Evolutionary conservation across 352 stramenopile species (phyloP).

Genomic region (Globisporangium solare): DNA sequence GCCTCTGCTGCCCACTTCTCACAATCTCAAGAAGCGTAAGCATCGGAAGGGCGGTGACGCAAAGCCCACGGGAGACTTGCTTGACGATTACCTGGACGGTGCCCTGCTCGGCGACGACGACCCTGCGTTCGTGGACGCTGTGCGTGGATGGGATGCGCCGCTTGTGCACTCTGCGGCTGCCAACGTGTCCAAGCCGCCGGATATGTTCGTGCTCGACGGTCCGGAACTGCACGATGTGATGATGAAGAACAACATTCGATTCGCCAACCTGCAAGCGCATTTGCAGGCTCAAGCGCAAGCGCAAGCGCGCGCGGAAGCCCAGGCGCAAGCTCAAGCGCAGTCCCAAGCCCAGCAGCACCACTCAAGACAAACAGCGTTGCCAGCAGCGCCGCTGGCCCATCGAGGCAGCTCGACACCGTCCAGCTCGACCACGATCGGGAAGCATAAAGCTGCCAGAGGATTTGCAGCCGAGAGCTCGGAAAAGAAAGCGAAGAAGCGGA

Average conservation of each 20-base stretch:
- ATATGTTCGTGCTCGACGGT: neutral
- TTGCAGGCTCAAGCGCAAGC: neutral
- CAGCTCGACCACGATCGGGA: too few relatives aligned
- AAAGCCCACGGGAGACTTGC: slow-evolving; percentile 12
- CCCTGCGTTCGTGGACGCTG: slow-evolving; percentile 28
- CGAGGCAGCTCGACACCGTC: too few relatives aligned
- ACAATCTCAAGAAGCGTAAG: neutral
- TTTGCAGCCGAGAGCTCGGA: neutral
- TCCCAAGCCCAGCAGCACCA: neutral
- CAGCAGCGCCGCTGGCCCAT: too few relatives aligned
- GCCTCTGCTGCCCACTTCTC: neutral
- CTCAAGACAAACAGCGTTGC: neutral
- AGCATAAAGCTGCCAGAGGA: too few relatives aligned
- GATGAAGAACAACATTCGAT: slow-evolving; percentile 10
- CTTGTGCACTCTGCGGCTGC: too few relatives aligned
- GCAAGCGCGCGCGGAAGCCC: neutral
- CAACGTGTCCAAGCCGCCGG: neutral
- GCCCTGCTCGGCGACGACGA: slow-evolving; percentile 12
- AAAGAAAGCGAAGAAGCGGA: slow-evolving; percentile 10
- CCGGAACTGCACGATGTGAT: slow-evolving; percentile 12
- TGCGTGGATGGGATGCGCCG: slow-evolving; percentile 26
- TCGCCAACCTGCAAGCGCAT: neutral
- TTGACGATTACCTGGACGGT: slow-evolving; percentile 28
- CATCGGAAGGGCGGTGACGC: neutral
- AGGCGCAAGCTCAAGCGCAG: neutral